Evolutionary conservation across 164 flowering plant genomes (phyloP), one percentile per base, ranked within the genome.

Genomic region (Vitis amurensis): DNA sequence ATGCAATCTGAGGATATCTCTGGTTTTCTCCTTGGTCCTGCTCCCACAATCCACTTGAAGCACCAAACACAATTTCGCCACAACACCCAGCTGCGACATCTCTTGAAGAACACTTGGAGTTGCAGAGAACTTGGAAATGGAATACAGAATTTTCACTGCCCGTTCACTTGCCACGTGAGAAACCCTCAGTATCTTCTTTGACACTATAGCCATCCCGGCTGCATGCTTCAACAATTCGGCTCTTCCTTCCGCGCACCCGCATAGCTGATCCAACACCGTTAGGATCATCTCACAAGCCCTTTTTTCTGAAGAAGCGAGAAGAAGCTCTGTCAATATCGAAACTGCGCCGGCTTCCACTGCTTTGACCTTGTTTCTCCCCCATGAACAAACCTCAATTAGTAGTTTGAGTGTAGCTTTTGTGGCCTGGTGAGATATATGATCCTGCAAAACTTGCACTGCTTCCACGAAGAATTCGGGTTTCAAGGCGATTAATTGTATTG

Each of bases 11-110:
- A 89, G 78, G 2, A 87, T 78, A 71, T 85, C 91, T 8, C 61
- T 79, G 0, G 87, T 86, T 59, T 73, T 87, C 31, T 89, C 89
- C 59, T 74, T 85, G 0, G 74, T 73, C 81, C 83, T 85, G 50
- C 30, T 44, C 9, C 81, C 73, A 58, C 83, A 52, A 31, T 85
- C 87, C 8, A 87, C 78, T 61, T 89, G 91, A 48, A 85, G 59
- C 61, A 87, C 83, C 78, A 86, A 55, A 47, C 88, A 85, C 70
- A 93, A 64, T 81, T 90, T 89, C 5, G 82, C 77, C 72, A 87
- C 96, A n/a, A 81, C 91, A 0, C 98, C 98, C 3, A 91, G 31
- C 67, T 89, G 83, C 83, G 84, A 3, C 91, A 93, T 86, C 67
- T 91, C 97, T 66, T 75, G 78, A 53, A 84, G 61, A 19, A 91